Percentiles rank a stretch among this genome's conserved stretches.
Conservation (phyloP, 768 basidiomycete genomes). For the Tricholoma furcatifolium region DNA sequence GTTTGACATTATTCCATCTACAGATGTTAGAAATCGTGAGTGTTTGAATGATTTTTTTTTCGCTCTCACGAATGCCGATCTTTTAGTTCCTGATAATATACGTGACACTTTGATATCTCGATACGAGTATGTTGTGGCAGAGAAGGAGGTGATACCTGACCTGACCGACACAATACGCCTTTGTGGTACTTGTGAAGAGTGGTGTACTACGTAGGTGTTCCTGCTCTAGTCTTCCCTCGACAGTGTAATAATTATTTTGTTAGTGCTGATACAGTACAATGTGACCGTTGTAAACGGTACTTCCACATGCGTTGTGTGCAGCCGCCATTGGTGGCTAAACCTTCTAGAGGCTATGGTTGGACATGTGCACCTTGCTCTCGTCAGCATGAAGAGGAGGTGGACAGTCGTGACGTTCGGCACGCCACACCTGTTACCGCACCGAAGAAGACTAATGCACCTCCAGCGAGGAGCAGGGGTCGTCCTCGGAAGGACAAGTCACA, state of each 20-base stretch:
- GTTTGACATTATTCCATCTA: conserved; percentile 90
- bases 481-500: conserved; percentile 74
- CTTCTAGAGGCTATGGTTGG: conserved; percentile 96
- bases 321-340: conserved; percentile 87
- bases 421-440: conserved; percentile 39
- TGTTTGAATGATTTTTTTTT: conserved; percentile 17
- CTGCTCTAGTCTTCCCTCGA: conserved; percentile 16
- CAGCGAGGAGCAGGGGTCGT: conserved; percentile 69
- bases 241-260: conserved; percentile 16
- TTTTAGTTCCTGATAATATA: conserved; percentile 77
- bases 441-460: conserved; percentile 68
- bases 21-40: conserved; percentile 87
- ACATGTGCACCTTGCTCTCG: conserved; percentile 92
- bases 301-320: conserved; percentile 96
- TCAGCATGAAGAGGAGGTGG: conserved; percentile 83
- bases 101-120: conserved; percentile 71
- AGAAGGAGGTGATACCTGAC: conserved; percentile 90
- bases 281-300: conserved; percentile 88
- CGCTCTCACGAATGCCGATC: conserved; percentile 17
- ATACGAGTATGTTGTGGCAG: conserved; percentile 94
- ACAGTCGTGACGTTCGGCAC: conserved; percentile 68
- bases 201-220: conserved; percentile 80
- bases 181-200: conserved; percentile 82
- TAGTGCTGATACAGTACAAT: conserved; percentile 84
- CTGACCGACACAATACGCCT: conserved; percentile 83